Evolutionary conservation across 345 rosid species (phyloP), one percentile per base, ranked within the genome.

Genomic region (Bruguiera sexangula): DNA sequence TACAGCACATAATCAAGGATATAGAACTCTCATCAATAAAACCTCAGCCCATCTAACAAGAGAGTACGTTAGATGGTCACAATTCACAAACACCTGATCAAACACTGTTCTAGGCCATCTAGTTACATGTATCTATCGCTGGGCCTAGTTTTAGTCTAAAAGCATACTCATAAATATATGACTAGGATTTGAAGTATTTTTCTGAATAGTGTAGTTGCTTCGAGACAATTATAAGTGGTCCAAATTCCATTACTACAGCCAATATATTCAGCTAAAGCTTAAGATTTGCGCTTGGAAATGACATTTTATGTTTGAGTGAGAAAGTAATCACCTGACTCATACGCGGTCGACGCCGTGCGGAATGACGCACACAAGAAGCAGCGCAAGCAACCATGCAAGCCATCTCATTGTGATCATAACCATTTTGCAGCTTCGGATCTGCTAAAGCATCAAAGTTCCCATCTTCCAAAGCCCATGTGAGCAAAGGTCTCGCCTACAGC

Each of bases 351-450:
- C 87, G 89, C 15, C 86, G 79, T 54, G 96, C 99, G 37, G 99
- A 95, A 79, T 89, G 96, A 11, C 88, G 94, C 63, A 89, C 86
- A 53, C 91, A 87, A 62, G 94, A 94, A 4, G 96, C 96, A 69
- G 98, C 92, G 75, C 92, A 89, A 61, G 89, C 84, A 67, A 87
- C 81, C 92, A 89, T 84, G 48, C 89, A 84, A 76, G 78, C 81
- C 92, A 95, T 88, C 80, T 95, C 97, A 34, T 73, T 68, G 43
- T 76, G 85, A 71, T 83, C 85, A 82, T 88, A 92, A 54, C 73
- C 68, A 22, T 85, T 76, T 62, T 81, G 83, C 71, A 92, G 78
- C 75, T 75, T 80, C 58, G 82, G 82, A 77, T 95, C 99, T 53
- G 76, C 88, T 34, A 95, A 76, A 37, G 77, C n/a, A 34, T 88